Conservation (phyloP, 1,284 basidiomycete species). For the Boletellus deceptivus region DNA sequence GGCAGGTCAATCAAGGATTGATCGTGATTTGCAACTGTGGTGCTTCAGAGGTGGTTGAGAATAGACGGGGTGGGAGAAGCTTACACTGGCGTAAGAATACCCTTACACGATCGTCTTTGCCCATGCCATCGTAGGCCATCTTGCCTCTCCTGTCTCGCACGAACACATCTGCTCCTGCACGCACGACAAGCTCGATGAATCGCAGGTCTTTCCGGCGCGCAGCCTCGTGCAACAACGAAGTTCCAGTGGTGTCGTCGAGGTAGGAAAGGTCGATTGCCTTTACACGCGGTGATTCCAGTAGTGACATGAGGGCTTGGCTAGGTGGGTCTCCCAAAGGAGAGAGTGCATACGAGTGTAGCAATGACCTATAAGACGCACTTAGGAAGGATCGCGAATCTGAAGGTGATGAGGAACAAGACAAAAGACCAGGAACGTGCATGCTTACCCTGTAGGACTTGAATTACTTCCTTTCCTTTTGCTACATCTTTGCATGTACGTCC, state of each 20-base stretch:
- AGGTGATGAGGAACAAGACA: slow-evolving; percentile 3
- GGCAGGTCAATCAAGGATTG: slow-evolving; percentile 56
- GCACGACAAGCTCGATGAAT: slow-evolving; percentile 81
- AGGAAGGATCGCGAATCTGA: slow-evolving; percentile 82
- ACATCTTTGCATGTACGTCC: slow-evolving; percentile 76
- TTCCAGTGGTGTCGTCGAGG: slow-evolving; percentile 76
- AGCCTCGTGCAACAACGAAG: slow-evolving; percentile 85
- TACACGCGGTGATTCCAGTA: slow-evolving; percentile 63
- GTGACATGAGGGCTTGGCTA: slow-evolving; percentile 47
- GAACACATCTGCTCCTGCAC: slow-evolving; percentile 89
- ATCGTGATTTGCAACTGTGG: slow-evolving; percentile 75
- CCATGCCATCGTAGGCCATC: slow-evolving; percentile 67
- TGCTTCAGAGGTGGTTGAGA: slow-evolving; percentile 1
- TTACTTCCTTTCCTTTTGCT: slow-evolving; percentile 67
- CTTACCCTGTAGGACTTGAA: slow-evolving; percentile 71
- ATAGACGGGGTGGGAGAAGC: slow-evolving; percentile 23
- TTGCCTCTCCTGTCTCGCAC: slow-evolving; percentile 80
- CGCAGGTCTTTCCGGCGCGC: slow-evolving; percentile 79
- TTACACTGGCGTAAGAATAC: slow-evolving; percentile 84
- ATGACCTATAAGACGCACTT: slow-evolving; percentile 73
- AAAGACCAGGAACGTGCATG: not conserved
- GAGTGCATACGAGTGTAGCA: slow-evolving; percentile 72
- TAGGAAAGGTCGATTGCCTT: slow-evolving; percentile 65
- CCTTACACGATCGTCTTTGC: slow-evolving; percentile 79
- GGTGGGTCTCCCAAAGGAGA: slow-evolving; percentile 47